These are phyloP conservation scores for Calonectria pteridis DNA, from an alignment of 2,329 filamentous ascomycete species.

Conservation along the genomic window DNA sequence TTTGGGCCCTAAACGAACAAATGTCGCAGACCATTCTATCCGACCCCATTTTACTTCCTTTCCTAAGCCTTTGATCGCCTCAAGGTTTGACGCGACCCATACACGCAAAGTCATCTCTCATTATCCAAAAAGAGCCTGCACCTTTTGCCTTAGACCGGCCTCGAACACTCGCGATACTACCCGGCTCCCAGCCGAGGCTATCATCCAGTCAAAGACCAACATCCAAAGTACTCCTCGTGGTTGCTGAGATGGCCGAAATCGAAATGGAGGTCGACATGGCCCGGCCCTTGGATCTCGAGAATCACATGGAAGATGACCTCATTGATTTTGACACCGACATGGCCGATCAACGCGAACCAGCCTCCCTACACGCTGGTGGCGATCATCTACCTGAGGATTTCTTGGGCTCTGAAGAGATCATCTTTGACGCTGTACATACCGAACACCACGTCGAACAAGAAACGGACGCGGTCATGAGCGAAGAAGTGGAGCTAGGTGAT, in stretches of 20 bases:
- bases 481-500: slow-evolving; percentile 37
- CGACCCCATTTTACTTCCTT: slow-evolving; percentile 27
- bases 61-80: slow-evolving; percentile 35
- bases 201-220: not conserved
- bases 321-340: slow-evolving; percentile 55
- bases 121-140: not conserved
- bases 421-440: slow-evolving; percentile 35
- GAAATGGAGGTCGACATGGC: slow-evolving; percentile 50
- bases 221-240: not conserved
- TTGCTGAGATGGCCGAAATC: slow-evolving; percentile 43
- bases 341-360: slow-evolving; percentile 37
- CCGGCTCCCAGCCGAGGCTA: not conserved
- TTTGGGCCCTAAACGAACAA: slow-evolving; percentile 35
- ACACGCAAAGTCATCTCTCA: not conserved
- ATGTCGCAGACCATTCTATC: slow-evolving; percentile 41
- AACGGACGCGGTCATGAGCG: slow-evolving; percentile 35
- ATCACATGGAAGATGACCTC: slow-evolving; percentile 49
- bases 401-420: slow-evolving; percentile 33
- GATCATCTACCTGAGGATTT: slow-evolving; percentile 10
- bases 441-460: slow-evolving; percentile 33
- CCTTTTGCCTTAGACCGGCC: not conserved
- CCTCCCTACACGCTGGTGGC: slow-evolving; percentile 9
- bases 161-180: not conserved
- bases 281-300: slow-evolving; percentile 40
- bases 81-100: slow-evolving; percentile 15